Conservation (phyloP, 352 stramenopile genomes). For the Plasmopara halstedii region DNA sequence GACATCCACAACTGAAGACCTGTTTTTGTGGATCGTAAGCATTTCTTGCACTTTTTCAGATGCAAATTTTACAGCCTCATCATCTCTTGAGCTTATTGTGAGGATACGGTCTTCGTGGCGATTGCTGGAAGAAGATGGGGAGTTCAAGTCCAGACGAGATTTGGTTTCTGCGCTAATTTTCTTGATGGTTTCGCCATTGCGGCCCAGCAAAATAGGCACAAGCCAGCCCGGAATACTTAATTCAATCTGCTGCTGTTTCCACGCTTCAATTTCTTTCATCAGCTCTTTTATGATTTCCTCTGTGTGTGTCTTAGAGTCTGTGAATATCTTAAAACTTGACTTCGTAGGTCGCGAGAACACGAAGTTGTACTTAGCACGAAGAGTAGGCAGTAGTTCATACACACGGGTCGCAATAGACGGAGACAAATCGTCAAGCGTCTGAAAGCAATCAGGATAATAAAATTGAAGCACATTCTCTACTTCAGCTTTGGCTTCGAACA, state of each 20-base stretch:
- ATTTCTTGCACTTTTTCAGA: conserved; percentile 49
- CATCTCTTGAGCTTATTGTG: conserved; percentile 59
- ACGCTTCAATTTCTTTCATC: conserved; percentile 38
- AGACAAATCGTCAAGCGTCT: conserved; percentile 39
- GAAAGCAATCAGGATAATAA: conserved; percentile 58
- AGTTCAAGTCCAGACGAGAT: conserved; percentile 48
- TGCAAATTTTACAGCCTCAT: conserved; percentile 51
- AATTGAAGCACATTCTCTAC: conserved; percentile 77
- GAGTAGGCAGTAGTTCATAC: conserved; percentile 51
- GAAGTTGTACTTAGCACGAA: conserved; percentile 45
- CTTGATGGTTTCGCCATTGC: conserved; percentile 74
- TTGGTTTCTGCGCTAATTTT: conserved; percentile 56
- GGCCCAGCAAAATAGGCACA: conserved; percentile 59
- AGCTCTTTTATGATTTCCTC: conserved; percentile 38
- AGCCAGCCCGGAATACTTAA: conserved; percentile 55
- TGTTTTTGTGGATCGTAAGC: conserved; percentile 41
- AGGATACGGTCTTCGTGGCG: conserved; percentile 35
- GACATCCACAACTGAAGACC: conserved; percentile 40
- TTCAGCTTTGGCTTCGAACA: conserved; percentile 62
- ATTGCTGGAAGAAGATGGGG: conserved; percentile 8
- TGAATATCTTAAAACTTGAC: conserved; percentile 58
- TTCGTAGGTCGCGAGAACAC: conserved; percentile 52
- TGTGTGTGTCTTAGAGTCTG: conserved; percentile 46
- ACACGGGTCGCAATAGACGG: conserved; percentile 41
- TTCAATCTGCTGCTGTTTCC: conserved; percentile 66